Evolutionary conservation across 2,329 filamentous ascomycete species (phyloP), one percentile per base, ranked within the genome.

Genomic region (Nemania abortiva): DNA sequence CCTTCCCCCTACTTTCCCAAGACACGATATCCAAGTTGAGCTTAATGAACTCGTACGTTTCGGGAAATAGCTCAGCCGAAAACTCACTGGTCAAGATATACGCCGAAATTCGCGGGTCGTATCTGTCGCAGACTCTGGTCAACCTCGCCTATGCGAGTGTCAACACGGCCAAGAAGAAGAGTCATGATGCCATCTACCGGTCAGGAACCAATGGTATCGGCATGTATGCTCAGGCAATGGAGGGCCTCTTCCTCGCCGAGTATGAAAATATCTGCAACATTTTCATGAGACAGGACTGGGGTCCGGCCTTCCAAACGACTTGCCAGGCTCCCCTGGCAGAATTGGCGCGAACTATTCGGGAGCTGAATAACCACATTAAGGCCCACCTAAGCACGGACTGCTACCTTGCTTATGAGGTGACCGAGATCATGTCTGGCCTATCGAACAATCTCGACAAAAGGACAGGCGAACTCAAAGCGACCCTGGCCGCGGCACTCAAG

Each of bases 361-460:
- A 98, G 76, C 86, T 99, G 37, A 98, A 98, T 79, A 87, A 89
- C 58, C 95, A 98, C 77, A 94, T 98, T 80, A 94, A 95, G 78
- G 84, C 88, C 49, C 95, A 98, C 77, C 83, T 98, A 47, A 88
- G 90, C 73, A 97, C 94, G 0, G 96, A 99, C 79, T 98, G 95
- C 81, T 98, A 93, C 79, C 87, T 99, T 57, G 94, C 94, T 7
- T 99, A 97, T 79, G 96, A 99, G 78, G 93, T 98, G 37, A 93
- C 97, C 37, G 95, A 97, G 76, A 93, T 98, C 69, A 89, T 98
- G 55, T 92, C 93, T 0, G 88, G 87, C 13, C 86, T 97, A 56
- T 94, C 94, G 2, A 91, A 90, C 65, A 90, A 91, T 47, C 84
- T 99, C 3, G 95, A 97, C 71, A 87, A 88, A 4, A 90, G 91